Evolutionary conservation across 345 rosid genomes (phyloP).

Genomic region (Anacardium occidentale): DNA sequence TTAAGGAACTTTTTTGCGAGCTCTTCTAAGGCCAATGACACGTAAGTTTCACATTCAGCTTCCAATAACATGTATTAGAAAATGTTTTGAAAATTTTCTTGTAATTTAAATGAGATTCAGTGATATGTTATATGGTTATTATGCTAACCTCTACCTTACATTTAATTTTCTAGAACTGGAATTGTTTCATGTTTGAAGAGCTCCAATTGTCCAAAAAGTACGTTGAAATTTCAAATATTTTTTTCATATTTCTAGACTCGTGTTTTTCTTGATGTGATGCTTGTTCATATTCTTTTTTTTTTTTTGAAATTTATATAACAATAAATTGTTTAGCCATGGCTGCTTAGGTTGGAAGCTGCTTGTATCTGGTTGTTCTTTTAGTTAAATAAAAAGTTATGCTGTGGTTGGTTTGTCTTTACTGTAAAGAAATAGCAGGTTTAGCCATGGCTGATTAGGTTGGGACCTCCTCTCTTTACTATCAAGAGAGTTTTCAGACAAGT

Average conservation of each 20-base stretch:
- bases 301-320: too few relatives aligned
- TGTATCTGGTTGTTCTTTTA: too few relatives aligned
- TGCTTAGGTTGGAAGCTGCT: too few relatives aligned
- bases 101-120: background rate
- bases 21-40: slow-evolving; percentile 22
- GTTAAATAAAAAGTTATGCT: too few relatives aligned
- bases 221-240: slow-evolving; percentile 11
- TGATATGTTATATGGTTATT: background rate
- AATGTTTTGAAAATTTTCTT: background rate
- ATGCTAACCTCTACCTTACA: background rate
- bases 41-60: slow-evolving; percentile 21
- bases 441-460: too few relatives aligned
- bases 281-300: background rate
- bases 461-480: too few relatives aligned
- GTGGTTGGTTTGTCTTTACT: too few relatives aligned
- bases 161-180: slow-evolving; percentile 13
- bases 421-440: too few relatives aligned
- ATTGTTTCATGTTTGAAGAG: slow-evolving; percentile 22
- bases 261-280: background rate
- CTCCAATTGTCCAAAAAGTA: slow-evolving; percentile 27
- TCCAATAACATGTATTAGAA: background rate
- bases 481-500: background rate
- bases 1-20: slow-evolving; percentile 44
- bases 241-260: background rate
- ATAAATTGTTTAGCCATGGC: too few relatives aligned